Conservation (phyloP, 352 stramenopile species). For the Phytopythium montanum region DNA sequence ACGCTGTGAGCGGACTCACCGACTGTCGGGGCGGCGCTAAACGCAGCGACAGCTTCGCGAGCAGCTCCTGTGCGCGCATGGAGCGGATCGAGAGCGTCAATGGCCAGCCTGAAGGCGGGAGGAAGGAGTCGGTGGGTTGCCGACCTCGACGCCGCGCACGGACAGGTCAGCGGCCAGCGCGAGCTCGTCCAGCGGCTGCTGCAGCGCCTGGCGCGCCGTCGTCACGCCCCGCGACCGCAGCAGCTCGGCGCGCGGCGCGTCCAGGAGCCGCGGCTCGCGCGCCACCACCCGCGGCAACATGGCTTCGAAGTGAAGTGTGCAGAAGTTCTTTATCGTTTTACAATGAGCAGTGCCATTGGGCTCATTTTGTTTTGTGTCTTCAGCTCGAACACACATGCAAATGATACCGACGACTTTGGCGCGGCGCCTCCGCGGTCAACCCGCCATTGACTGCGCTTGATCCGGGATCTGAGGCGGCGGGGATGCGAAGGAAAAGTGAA, state of each 20-base stretch:
- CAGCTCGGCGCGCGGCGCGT: constrained; percentile 33
- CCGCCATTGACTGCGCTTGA: too few species aligned
- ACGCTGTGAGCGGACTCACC: constrained; percentile 12
- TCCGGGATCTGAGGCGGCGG: too few species aligned
- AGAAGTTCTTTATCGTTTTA: too few species aligned
- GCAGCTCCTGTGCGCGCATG: constrained; percentile 29
- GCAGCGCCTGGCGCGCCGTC: constrained; percentile 48
- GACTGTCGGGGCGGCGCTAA: constrained; percentile 38
- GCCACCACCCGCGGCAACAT: constrained; percentile 64
- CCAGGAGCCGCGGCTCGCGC: constrained; percentile 38
- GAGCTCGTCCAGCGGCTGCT: constrained; percentile 55
- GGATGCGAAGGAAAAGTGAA: too few species aligned
- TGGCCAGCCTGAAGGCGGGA: not conserved
- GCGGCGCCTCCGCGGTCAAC: too few species aligned
- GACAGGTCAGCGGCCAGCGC: constrained; percentile 64
- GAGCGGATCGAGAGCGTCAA: not conserved
- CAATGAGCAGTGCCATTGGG: too few species aligned
- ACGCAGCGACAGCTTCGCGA: constrained; percentile 51
- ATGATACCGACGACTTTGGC: too few species aligned
- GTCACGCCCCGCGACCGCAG: constrained; percentile 51
- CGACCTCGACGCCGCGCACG: constrained; percentile 51
- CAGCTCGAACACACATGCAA: too few species aligned
- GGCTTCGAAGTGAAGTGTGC: too few species aligned
- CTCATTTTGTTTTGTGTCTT: too few species aligned
- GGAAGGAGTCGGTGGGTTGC: not conserved